Base-by-base conservation (phyloP, 2,329 filamentous ascomycete genomes). In the Stromatinia cepivora region DNA sequence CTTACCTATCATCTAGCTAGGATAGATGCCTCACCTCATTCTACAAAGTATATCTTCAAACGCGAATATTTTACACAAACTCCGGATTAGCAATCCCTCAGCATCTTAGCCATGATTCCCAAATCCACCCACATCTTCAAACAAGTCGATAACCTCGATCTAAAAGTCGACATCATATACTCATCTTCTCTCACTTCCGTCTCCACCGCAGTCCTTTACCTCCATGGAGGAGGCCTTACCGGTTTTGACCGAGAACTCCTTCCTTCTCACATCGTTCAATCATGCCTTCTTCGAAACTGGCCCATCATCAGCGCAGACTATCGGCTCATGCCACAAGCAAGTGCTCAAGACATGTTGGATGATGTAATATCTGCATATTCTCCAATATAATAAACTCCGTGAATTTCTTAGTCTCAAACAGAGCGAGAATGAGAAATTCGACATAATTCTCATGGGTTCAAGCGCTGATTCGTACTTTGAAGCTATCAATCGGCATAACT, bases 401-500 rank as follows among this genome's bases (percentile, higher is more conserved):
- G 28, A 31, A 3, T 17, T 61, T 31, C 59, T 63, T 20, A 1
- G 9, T 6, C 13, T 17, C 4, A 25, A 48, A 34, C 20, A 13
- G 17, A 7, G 4, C 1, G 22, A 48, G 13, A 31, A 36, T 10
- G 8, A 50, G 1, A 54, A 42, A 22, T 6, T 20, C 3, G 22
- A 42, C 6, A 45, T 65, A 17, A 39, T 65, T n/a, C 46, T 54
- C 10, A 65, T 65, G 48, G 62, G 62, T 20, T 50, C 62, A 20
- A 54, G 50, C n/a, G 36, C 62, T 39, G 62, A 34, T 65, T 28
- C 9, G 48, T 42, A 13, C 45, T 54, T 28, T 15, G 3, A 3
- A 31, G 45, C 10, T 17, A 13, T 31, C 34, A 28, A 65, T 39
- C 22, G 10, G 25, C 3, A 54, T 54, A 25, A 10, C 28, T 31